A percentile compares a stretch with the other conserved stretches of the same genome.
These are phyloP conservation scores for Schoenoplectus tabernaemontani DNA, from an alignment of 202 grass and related monocot species.

Conservation along the genomic window DNA sequence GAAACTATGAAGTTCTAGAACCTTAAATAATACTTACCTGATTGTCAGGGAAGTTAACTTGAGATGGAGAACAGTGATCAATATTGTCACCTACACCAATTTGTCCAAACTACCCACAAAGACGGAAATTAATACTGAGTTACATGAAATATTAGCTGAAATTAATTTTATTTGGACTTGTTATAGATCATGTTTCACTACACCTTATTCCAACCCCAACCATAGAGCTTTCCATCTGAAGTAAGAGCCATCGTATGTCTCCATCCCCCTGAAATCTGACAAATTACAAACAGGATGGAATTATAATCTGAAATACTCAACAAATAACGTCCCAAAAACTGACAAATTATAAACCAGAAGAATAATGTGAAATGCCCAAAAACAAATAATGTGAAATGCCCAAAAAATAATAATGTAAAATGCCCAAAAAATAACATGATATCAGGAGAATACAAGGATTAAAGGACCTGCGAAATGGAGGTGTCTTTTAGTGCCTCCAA, in stretches of 20 bases:
- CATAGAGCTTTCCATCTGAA: conserved; percentile 88
- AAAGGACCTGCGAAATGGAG: conserved; percentile 77
- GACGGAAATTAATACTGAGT: conserved; percentile 11
- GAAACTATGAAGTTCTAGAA: conserved; percentile 17
- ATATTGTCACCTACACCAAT: conserved; percentile 64
- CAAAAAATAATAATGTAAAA: no score
- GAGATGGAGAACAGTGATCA: conserved; percentile 71
- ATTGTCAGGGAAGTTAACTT: conserved; percentile 67
- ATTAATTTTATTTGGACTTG: neutral
- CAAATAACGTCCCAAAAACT: conserved; percentile 61
- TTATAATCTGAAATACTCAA: conserved; percentile 14
- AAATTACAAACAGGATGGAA: conserved; percentile 20
- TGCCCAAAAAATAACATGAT: neutral
- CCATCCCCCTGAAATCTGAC: conserved; percentile 97
- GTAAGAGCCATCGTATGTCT: conserved; percentile 97
- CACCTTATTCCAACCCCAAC: conserved; percentile 99
- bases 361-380: conserved; percentile 18
- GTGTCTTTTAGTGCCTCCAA: conserved; percentile 71
- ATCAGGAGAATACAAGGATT: neutral
- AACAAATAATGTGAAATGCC: no score
- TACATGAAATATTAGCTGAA: neutral
- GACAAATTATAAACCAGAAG: conserved; percentile 25
- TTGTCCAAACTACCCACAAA: conserved; percentile 79
- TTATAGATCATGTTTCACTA: neutral
- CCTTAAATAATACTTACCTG: conserved; percentile 44